Base-by-base conservation (phyloP, 176 grass and related monocot species). In the Alloteropsis semialata region DNA sequence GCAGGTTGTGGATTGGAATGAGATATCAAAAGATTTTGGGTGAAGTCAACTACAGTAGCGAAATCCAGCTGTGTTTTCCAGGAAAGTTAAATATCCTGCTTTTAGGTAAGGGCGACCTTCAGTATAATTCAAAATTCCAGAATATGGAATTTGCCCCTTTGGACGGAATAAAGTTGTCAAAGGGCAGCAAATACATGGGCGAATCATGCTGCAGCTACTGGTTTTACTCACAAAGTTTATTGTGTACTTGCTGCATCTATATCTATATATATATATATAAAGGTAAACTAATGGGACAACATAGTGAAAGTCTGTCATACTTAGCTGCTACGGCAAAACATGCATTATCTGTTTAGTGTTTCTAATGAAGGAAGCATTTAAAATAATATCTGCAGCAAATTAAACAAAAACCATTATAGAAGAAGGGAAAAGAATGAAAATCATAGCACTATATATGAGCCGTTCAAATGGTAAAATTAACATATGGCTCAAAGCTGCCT, bases 11-110 rank as follows among this genome's bases (percentile, higher is more conserved):
- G n/a, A n/a, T n/a, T n/a, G n/a, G n/a, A n/a, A 45, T 28, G 49
- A 43, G 41, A 80, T 75, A 25, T 84, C 19, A 21, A 68, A 80
- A 75, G 60, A 84, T 75, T 79, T 60, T 59, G 41, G 41, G 8
- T 36, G 0, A 6, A 69, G 87, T 84, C 75, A 67, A 88, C 75
- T 80, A 33, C 17, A 55, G 17, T 24, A 64, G 18, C 9, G 58
- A 84, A 79, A 50, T 3, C 13, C 1, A 9, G 1, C 10, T 37
- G 34, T 15, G 67, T 51, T 12, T 66, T 66, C 3, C 4, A 24
- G 49, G 19, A 67, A 80, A 78, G 18, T 34, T 65, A 32, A 74
- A 49, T 73, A 43, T 78, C 38, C 43, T 46, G 5, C 80, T 36
- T 72, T 61, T 49, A 43, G 51, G 53, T 22, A 51, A 29, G 62